Percentiles rank a stretch among this genome's conserved stretches.
phyloP scores from a whole-genome alignment of 2,329 filamentous ascomycete genomes.

The Nigrospora sphaerica region DNA sequence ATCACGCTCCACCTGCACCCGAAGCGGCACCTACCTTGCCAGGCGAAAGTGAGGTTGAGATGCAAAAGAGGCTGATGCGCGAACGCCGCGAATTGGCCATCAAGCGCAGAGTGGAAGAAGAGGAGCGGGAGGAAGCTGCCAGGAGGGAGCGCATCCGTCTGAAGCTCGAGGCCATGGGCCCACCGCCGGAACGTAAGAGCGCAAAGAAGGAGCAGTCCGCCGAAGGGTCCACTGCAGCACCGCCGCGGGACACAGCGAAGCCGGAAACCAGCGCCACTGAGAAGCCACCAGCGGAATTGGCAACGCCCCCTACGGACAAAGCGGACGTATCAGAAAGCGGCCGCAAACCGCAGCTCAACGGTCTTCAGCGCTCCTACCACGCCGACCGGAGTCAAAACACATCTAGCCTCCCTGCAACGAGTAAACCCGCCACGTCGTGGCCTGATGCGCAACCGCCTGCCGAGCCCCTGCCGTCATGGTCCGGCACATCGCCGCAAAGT shows the following conservation, averaged over 20 bases:
- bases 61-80: constrained; percentile 66
- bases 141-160: constrained; percentile 63
- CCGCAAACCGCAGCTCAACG: background rate
- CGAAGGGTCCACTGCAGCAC: constrained; percentile 14
- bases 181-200: constrained; percentile 53
- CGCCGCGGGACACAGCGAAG: constrained; percentile 9
- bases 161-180: constrained; percentile 65
- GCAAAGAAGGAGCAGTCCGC: constrained; percentile 46
- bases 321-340: background rate
- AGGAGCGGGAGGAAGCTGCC: constrained; percentile 65
- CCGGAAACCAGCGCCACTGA: too few species aligned
- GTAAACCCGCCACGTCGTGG: background rate
- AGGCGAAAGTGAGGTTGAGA: constrained; percentile 50
- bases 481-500: constrained; percentile 31
- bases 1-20: constrained; percentile 25
- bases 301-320: too few species aligned
- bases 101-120: constrained; percentile 60
- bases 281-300: too few species aligned
- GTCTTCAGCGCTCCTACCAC: background rate
- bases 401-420: background rate
- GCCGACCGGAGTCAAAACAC: background rate
- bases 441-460: constrained; percentile 2
- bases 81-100: constrained; percentile 63
- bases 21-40: constrained; percentile 22
- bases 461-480: constrained; percentile 48